phyloP scores from a whole-genome alignment of 148 eudicot genomes.

The Rhododendron simsii region DNA sequence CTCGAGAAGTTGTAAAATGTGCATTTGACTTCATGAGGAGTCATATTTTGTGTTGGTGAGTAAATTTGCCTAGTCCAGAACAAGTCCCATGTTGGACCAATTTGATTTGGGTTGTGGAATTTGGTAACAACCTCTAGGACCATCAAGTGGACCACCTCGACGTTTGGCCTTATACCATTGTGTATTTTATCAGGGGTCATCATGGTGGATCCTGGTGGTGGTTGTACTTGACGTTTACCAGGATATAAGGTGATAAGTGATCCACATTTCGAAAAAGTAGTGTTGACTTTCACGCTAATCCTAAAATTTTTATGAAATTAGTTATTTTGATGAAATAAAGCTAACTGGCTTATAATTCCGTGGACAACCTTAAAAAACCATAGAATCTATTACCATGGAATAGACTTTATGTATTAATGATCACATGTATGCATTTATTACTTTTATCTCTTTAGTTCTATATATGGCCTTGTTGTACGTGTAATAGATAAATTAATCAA shows the following conservation, averaged over 20 bases:
- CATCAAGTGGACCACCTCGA: too few relatives aligned
- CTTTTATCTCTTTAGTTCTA: too few relatives aligned
- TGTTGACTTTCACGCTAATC: not conserved
- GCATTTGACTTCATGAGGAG: not conserved
- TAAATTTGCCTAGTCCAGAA: too few relatives aligned
- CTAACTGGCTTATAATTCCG: not conserved
- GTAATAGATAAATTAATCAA: too few relatives aligned
- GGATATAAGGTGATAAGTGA: not conserved
- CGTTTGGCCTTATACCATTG: too few relatives aligned
- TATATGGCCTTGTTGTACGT: too few relatives aligned
- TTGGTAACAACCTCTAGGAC: not conserved
- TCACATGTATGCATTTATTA: too few relatives aligned
- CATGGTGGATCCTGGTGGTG: not conserved
- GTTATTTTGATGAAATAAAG: too few relatives aligned
- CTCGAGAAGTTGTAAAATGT: too few relatives aligned
- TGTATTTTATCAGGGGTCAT: not conserved
- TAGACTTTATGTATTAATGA: too few relatives aligned
- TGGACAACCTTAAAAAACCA: not conserved
- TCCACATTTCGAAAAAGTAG: not conserved
- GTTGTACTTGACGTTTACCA: not conserved
- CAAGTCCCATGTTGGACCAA: not conserved
- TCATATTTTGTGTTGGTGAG: not conserved
- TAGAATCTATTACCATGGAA: too few relatives aligned
- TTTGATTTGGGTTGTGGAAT: not conserved
- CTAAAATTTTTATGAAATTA: not conserved